These are phyloP conservation scores for Didymella segeticola DNA, from an alignment of 2,329 filamentous ascomycete species.

Conservation along the genomic window DNA sequence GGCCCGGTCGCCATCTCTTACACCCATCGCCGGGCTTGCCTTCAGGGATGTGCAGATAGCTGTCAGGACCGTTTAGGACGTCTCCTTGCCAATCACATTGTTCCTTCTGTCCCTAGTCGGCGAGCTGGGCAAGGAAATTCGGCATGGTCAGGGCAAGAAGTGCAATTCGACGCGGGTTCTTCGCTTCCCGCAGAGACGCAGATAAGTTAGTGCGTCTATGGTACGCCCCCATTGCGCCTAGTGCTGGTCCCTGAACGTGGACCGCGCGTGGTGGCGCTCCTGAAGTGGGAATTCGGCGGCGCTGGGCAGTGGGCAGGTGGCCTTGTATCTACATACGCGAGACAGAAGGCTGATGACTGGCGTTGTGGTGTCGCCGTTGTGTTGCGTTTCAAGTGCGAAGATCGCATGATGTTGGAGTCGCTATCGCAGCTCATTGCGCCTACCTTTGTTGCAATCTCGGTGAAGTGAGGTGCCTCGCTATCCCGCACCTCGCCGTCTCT, in stretches of 20 bases:
- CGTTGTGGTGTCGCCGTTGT: slow-evolving; percentile 8
- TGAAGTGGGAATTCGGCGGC: slow-evolving; percentile 12
- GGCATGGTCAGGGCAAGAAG: neutral
- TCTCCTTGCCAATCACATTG: slow-evolving; percentile 20
- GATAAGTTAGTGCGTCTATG: slow-evolving; percentile 18
- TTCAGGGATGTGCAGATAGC: neutral
- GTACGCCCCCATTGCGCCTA: slow-evolving; percentile 18
- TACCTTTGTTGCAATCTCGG: neutral
- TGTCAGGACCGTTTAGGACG: neutral
- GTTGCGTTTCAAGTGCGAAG: neutral
- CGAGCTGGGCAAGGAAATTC: too few species aligned
- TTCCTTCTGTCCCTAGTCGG: slow-evolving; percentile 21
- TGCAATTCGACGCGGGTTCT: slow-evolving; percentile 20
- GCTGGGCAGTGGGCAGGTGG: slow-evolving; percentile 1
- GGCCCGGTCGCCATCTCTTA: slow-evolving; percentile 1
- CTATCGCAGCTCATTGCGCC: neutral
- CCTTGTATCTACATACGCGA: slow-evolving; percentile 2
- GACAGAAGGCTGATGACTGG: slow-evolving; percentile 13
- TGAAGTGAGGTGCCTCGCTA: neutral
- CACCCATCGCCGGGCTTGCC: slow-evolving; percentile 8
- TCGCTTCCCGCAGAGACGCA: slow-evolving; percentile 1
- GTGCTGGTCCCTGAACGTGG: slow-evolving; percentile 20
- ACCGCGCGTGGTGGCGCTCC: slow-evolving; percentile 22
- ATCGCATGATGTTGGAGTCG: neutral
- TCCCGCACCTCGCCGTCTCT: slow-evolving; percentile 11